Base-by-base conservation (phyloP, 169 alveolate genomes). In the Eimeria sp. region DNA sequence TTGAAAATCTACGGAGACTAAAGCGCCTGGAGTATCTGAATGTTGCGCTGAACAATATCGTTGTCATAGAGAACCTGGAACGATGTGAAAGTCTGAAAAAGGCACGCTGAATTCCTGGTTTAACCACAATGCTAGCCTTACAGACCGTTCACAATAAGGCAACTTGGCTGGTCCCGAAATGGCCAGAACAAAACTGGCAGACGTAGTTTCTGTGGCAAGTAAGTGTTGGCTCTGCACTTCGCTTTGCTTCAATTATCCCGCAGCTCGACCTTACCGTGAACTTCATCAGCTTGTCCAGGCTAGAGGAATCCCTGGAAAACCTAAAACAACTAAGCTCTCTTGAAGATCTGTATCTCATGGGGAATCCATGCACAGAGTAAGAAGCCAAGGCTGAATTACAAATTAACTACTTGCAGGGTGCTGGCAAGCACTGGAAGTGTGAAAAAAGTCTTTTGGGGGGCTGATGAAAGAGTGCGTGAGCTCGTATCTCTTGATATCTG, bases 21-120 rank as follows among this genome's bases (percentile, higher is more conserved):
- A 98, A 98, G 96, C 99, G 98, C 92, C 97, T 99, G 86, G 99
- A 99, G 97, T 99, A 99, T 97, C 89, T 99, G 78, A 99, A 99
- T 83, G 96, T 99, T 65, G 99, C 99, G 5, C 98, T 99, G 40
- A 99, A 99, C 96, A 98, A 98, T 94, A 97, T 99, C 65, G 88
- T 96, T 22, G 97, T 95, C 82, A 97, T 98, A 18, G 99, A 99
- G 95, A 98, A 98, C 78, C 96, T 99, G 54, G 98, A 97, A 43
- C 96, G 97, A 5, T 99, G 99, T 95, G 99, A 99, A 95, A 95
- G 98, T n/a, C 95, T 99, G 94, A 97, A 96, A 91, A 99, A 99
- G 94, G 96, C 88, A 51, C 11, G 95, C 45, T 73, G 54, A 40
- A 93, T 67, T 34, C 14, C 83, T 43, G 95, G 25, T 49, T 27